A percentile compares a stretch with the other conserved stretches of the same genome.
These are phyloP conservation scores for Calonectria ilicicola DNA, from an alignment of 2,329 filamentous ascomycete genomes.

Conservation along the genomic window DNA sequence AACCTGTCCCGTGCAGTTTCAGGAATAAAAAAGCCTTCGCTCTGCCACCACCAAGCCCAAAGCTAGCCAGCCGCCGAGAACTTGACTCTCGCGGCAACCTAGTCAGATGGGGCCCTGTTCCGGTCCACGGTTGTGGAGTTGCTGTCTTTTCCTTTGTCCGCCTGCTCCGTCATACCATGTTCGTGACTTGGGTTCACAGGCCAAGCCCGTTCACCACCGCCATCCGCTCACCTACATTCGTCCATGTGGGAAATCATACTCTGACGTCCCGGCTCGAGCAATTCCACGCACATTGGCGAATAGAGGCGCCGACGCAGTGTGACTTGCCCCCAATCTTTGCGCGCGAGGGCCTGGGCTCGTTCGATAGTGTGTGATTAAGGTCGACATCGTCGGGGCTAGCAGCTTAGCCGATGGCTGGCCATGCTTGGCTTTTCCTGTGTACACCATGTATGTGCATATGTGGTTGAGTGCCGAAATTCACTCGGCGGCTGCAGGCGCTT, in stretches of 20 bases:
- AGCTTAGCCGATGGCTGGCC: neutral
- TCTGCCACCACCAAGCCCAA: neutral
- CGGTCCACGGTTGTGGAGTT: neutral
- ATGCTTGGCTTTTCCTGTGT: neutral
- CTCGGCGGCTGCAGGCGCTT: conserved; percentile 15
- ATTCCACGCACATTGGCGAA: conserved; percentile 19
- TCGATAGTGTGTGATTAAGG: conserved; percentile 37
- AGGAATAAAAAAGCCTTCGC: neutral
- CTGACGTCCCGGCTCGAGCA: neutral
- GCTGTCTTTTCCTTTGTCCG: neutral
- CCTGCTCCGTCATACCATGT: neutral
- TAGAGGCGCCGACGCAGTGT: conserved; percentile 3
- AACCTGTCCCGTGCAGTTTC: neutral
- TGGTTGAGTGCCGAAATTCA: conserved; percentile 12
- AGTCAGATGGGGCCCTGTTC: neutral
- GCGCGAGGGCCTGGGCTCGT: conserved; percentile 34
- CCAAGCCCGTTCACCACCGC: neutral
- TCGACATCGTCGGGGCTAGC: neutral
- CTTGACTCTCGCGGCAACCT: neutral
- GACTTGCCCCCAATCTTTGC: conserved; percentile 32
- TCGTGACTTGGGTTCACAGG: neutral
- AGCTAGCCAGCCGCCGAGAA: neutral
- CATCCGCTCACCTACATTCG: conserved; percentile 1
- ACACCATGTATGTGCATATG: neutral
- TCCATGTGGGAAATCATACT: neutral